Percentiles rank a stretch among this genome's conserved stretches.
phyloP scores from a whole-genome alignment of 2,329 filamentous ascomycete genomes.

The Teratosphaeria nubilosa region DNA sequence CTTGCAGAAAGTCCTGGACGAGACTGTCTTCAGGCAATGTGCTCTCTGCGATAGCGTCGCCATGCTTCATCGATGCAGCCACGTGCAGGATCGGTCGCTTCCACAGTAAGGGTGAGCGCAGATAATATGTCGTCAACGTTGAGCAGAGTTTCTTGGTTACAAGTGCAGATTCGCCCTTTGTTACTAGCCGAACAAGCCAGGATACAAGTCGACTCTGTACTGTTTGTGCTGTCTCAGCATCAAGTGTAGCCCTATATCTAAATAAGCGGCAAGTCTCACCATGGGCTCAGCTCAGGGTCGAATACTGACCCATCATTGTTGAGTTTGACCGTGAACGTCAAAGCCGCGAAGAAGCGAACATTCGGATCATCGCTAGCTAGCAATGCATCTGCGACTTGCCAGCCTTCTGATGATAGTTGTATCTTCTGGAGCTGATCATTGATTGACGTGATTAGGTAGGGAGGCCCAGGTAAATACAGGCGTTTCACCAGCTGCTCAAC shows the following conservation, averaged over 20 bases:
- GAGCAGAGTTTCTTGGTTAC: conserved; percentile 66
- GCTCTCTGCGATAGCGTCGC: conserved; percentile 11
- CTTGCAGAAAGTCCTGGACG: conserved; percentile 36
- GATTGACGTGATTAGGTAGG: conserved; percentile 40
- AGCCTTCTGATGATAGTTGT: conserved; percentile 71
- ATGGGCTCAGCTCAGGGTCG: conserved; percentile 21
- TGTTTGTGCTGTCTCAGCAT: conserved; percentile 47
- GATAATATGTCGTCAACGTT: conserved; percentile 65
- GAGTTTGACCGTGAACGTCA: conserved; percentile 89
- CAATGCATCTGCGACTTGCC: conserved; percentile 72
- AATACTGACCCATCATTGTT: conserved; percentile 44
- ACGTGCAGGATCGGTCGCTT: conserved; percentile 43
- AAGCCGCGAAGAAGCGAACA: conserved; percentile 81
- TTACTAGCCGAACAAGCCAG: conserved; percentile 50
- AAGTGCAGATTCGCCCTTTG: conserved; percentile 45
- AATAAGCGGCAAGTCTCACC: conserved; percentile 16
- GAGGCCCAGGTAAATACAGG: conserved; percentile 38
- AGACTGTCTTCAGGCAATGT: conserved; percentile 32
- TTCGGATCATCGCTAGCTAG: conserved; percentile 60
- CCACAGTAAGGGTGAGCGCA: conserved; percentile 61
- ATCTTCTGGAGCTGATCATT: conserved; percentile 69
- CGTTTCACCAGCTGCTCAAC: conserved; percentile 35
- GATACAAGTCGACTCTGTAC: conserved; percentile 51
- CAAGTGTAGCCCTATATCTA: conserved; percentile 33
- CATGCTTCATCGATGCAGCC: conserved; percentile 17